Evolutionary conservation across 75 land plant genomes (phyloP), one percentile per base, ranked within the genome.

Genomic region (Larix kaempferi): DNA sequence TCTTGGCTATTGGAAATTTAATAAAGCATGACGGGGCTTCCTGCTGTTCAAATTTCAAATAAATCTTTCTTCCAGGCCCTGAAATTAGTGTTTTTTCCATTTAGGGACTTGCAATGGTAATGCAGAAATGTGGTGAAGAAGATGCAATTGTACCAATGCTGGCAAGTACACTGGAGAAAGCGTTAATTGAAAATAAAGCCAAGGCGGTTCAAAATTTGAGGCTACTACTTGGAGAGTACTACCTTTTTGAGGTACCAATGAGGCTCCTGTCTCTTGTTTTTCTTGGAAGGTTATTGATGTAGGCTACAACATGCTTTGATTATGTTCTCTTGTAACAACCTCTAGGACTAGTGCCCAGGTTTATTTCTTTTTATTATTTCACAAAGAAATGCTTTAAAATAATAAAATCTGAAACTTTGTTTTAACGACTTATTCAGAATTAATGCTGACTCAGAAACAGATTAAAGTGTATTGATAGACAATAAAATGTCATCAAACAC

Each of bases 41-140:
- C 8, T 7, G 52, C 7, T 44, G 52, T 44, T 44, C 7, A 44
- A 44, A 44, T 44, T 44, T 44, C 7, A 44, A 44, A 44, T 44
- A 44, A 7, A 44, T 44, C 6, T 44, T 44, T 44, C 10, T 44
- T 44, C 52, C 52, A 7, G 52, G 52, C 52, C 52, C 7, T 44
- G 52, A 44, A 7, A 8, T 44, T 44, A 44, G 7, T 39, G 6
- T 44, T 59, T 22, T 15, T 26, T 26, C 57, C 25, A 16, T 49
- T 22, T 63, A 91, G 93, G 93, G 91, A 62, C 80, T 91, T 22
- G 85, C 91, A 62, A 56, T 87, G 83, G 87, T 80, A 52, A 89
- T 91, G 93, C 87, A 89, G 54, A 91, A 91, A 73, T 83, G 77
- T 37, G 72, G 76, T 75, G 93, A 91, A 83, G 87, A 84, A 10